phyloP scores from a whole-genome alignment of 441 rosid genomes.

The Mallotus repandus region DNA sequence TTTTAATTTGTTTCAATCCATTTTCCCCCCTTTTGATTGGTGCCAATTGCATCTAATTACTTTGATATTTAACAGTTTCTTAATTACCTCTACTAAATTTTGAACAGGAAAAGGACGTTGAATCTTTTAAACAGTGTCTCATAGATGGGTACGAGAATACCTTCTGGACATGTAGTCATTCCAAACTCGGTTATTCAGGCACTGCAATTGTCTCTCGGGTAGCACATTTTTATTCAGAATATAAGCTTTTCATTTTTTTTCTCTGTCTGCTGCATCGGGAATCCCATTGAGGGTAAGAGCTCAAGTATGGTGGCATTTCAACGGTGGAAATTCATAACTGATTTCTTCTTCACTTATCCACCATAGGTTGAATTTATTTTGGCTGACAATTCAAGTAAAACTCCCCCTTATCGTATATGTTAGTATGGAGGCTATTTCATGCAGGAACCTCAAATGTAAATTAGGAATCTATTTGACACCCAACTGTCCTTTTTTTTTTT shows the following conservation, averaged over 20 bases:
- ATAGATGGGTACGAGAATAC: slow-evolving; percentile 74
- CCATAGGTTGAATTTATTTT: neutral
- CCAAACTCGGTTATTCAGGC: slow-evolving; percentile 97
- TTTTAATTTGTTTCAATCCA: neutral
- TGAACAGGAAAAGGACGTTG: slow-evolving; percentile 81
- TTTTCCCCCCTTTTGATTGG: neutral
- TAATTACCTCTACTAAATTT: slow-evolving; percentile 19
- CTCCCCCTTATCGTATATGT: neutral
- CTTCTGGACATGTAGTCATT: slow-evolving; percentile 86
- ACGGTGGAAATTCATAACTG: neutral
- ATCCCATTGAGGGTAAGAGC: neutral
- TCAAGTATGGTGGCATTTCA: neutral
- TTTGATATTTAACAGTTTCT: neutral
- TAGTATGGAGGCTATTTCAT: neutral
- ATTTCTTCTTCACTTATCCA: neutral
- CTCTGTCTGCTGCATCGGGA: neutral
- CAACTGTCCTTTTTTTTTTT: neutral
- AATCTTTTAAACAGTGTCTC: slow-evolving; percentile 61
- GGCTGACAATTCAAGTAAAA: neutral
- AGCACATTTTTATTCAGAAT: slow-evolving; percentile 26
- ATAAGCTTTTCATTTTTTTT: neutral
- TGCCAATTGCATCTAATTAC: neutral
- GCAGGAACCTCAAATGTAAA: neutral
- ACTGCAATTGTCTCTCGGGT: slow-evolving; percentile 93
- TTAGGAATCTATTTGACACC: neutral